Evolutionary conservation across 2,329 filamentous ascomycete genomes (phyloP), one percentile per base, ranked within the genome.

Genomic region (Dryadomyces sulphureus): DNA sequence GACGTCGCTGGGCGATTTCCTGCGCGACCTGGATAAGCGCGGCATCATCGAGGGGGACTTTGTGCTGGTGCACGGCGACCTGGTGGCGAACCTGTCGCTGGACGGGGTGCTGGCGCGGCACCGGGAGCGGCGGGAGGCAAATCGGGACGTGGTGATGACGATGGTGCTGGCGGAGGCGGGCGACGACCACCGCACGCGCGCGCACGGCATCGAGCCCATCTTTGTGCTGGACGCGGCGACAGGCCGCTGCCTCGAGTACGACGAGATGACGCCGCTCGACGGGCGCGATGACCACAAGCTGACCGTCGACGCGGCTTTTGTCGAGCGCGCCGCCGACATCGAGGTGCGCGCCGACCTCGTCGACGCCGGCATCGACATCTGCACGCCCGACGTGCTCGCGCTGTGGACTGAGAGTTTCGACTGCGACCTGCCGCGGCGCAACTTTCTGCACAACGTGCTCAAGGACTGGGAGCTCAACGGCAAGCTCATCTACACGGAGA

Each of bases 81-180:
- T 96, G 22, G 80, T 98, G 43, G 85, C 87, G 53, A 96, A 95
- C 58, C 68, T 96, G 47, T 76, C 83, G 17, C 78, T 98, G n/a
- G 86, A 90, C 50, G 69, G 70, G 41, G 83, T 84, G 8, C 66
- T 98, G 44, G 77, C 79, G 3, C 79, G 78, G 45, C 92, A 98
- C 61, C 79, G 85, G 50, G 81, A 81, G 46, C 81, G 92, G 49
- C 78, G 88, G 49, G 76, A 81, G 57, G 79, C 80, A 45, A 87
- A 93, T 65, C 90, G 92, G 57, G 90, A 94, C 60, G 88, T 90
- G 34, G 94, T 95, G 63, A 96, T 98, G 92, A 98, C 92, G 3
- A 84, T 95, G 73, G 77, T 98, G 12, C 66, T 96, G 49, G 76
- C 87, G 40, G 82, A 89, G 59, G 84, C 81, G 45, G 72, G 77